Evolutionary conservation across 2,329 filamentous ascomycete species (phyloP).

Genomic region (Onygenales sp.): DNA sequence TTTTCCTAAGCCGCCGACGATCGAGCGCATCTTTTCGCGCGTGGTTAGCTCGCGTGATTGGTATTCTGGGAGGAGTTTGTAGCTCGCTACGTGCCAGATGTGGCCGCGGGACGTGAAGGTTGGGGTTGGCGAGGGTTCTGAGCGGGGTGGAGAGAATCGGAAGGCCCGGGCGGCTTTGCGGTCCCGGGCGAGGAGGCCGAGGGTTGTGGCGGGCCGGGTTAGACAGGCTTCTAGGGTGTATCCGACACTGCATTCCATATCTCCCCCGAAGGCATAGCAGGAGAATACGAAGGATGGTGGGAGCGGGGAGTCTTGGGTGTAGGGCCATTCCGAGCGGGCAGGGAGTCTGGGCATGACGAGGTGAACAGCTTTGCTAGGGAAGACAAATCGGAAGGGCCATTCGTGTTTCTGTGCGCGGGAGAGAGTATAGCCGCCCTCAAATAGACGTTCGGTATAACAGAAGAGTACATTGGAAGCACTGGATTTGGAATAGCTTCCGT

Average conservation of each 20-base stretch:
- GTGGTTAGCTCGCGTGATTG: conserved; percentile 1
- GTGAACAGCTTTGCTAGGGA: not conserved
- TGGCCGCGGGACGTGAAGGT: not conserved
- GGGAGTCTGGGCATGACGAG: too few relatives aligned
- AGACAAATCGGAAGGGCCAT: conserved; percentile 1
- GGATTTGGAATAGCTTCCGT: not conserved
- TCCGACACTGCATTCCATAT: too few relatives aligned
- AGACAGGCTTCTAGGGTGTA: too few relatives aligned
- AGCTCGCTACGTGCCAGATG: not conserved
- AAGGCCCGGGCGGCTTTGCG: too few relatives aligned
- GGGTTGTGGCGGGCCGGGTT: too few relatives aligned
- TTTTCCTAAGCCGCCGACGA: not conserved
- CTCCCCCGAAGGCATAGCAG: too few relatives aligned
- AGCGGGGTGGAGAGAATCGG: not conserved
- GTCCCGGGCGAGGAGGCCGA: too few relatives aligned
- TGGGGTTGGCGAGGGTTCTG: not conserved
- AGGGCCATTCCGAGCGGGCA: too few relatives aligned
- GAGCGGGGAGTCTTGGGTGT: too few relatives aligned
- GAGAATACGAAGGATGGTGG: too few relatives aligned
- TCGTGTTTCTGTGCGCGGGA: not conserved
- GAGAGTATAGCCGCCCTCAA: not conserved
- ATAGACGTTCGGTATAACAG: not conserved
- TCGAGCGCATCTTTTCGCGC: not conserved
- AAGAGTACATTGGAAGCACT: not conserved
- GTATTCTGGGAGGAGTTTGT: conserved; percentile 1